These are phyloP conservation scores for Torrubiella hemipterigena DNA, from an alignment of 2,329 filamentous ascomycete genomes.

Conservation along the genomic window DNA sequence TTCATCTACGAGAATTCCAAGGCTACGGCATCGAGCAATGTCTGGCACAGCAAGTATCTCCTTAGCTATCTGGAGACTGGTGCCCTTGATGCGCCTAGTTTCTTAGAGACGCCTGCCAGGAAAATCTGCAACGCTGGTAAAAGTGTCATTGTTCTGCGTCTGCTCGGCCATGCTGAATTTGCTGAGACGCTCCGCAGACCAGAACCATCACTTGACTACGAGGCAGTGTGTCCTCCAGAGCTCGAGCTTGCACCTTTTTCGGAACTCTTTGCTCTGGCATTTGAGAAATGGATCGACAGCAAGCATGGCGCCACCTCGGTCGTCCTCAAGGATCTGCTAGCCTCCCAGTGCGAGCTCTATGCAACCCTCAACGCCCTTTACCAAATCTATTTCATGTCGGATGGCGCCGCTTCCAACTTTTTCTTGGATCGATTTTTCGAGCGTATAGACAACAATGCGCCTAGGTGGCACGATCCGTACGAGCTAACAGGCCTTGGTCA, in stretches of 20 bases:
- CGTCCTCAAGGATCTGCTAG: slow-evolving; percentile 53
- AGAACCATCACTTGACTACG: slow-evolving; percentile 43
- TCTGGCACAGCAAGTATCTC: slow-evolving; percentile 68
- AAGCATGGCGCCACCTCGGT: slow-evolving; percentile 60
- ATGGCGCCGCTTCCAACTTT: slow-evolving; percentile 54
- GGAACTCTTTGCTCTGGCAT: slow-evolving; percentile 58
- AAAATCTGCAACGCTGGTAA: slow-evolving; percentile 84
- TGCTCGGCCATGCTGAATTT: slow-evolving; percentile 44
- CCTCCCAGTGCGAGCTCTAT: slow-evolving; percentile 56
- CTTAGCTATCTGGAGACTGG: slow-evolving; percentile 50
- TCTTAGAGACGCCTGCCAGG: slow-evolving; percentile 55
- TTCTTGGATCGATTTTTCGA: slow-evolving; percentile 64
- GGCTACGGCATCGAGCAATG: slow-evolving; percentile 45
- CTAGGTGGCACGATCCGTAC: slow-evolving; percentile 69
- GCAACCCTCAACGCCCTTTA: slow-evolving; percentile 55
- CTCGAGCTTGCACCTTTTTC: slow-evolving; percentile 53
- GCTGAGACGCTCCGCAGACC: slow-evolving; percentile 14
- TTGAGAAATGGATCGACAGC: slow-evolving; percentile 65
- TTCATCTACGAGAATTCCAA: slow-evolving; percentile 55
- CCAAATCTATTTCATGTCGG: slow-evolving; percentile 62
- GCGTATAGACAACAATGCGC: slow-evolving; percentile 51
- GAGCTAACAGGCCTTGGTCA: slow-evolving; percentile 67
- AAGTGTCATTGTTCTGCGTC: slow-evolving; percentile 71
- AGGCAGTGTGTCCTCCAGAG: slow-evolving; percentile 37
- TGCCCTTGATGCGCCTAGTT: slow-evolving; percentile 56